Conservation (phyloP, 495 filamentous ascomycete species). For the Penicillium mononematosum region DNA sequence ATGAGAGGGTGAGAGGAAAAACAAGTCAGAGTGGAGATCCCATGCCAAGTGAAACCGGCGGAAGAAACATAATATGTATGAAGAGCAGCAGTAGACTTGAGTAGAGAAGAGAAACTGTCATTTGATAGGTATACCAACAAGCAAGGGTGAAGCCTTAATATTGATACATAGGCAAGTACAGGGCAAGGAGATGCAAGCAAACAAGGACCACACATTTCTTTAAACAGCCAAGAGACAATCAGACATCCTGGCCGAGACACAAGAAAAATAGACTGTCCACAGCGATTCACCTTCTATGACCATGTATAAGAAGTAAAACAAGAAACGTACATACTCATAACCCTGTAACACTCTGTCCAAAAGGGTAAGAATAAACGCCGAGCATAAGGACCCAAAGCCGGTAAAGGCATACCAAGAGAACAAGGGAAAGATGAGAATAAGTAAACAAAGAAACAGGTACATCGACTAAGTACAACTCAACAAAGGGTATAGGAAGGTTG, state of each 20-base stretch:
- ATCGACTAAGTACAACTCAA: conserved; percentile 37
- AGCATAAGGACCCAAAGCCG: conserved; percentile 19
- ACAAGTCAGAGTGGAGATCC: not conserved
- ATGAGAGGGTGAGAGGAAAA: not conserved
- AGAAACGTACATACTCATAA: conserved; percentile 26
- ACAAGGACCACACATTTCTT: conserved; percentile 1
- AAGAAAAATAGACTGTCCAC: conserved; percentile 7
- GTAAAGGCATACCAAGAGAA: not conserved
- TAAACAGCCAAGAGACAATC: not conserved
- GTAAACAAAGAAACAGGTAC: conserved; percentile 17
- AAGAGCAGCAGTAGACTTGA: not conserved
- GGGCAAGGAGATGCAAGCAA: not conserved
- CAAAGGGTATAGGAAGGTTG: conserved; percentile 49
- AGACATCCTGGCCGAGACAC: not conserved
- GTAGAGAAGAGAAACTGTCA: not conserved
- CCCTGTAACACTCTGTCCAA: conserved; percentile 22
- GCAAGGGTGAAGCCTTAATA: not conserved
- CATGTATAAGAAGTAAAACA: conserved; percentile 13
- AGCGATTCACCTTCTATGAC: conserved; percentile 8
- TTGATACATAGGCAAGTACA: conserved; percentile 1
- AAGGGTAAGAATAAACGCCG: conserved; percentile 16
- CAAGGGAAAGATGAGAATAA: conserved; percentile 6
- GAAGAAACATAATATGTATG: not conserved
- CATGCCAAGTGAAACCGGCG: not conserved
- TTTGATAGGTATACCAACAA: not conserved